These are phyloP conservation scores for Naegleria gruberi DNA, from an alignment of 208 protist species.

Conservation along the genomic window DNA sequence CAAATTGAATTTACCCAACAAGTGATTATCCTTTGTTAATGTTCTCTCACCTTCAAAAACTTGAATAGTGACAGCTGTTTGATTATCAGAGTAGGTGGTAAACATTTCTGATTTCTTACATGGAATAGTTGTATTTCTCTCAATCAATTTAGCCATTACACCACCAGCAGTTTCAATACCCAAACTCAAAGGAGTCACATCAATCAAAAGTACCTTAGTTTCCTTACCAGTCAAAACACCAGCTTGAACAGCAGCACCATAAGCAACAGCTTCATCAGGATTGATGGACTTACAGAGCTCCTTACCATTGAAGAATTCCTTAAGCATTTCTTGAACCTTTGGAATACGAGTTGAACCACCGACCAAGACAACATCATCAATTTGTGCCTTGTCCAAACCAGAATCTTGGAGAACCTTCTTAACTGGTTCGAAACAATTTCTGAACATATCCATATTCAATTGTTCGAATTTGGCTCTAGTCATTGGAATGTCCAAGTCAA, in stretches of 20 bases:
- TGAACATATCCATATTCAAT: slow-evolving; percentile 43
- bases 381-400: slow-evolving; percentile 46
- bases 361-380: slow-evolving; percentile 55
- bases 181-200: slow-evolving; percentile 64
- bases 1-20: slow-evolving; percentile 87
- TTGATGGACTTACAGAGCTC: slow-evolving; percentile 43
- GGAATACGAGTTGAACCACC: slow-evolving; percentile 73
- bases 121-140: slow-evolving; percentile 70
- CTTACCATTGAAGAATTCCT: slow-evolving; percentile 50
- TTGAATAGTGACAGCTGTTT: slow-evolving; percentile 76
- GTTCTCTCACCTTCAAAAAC: slow-evolving; percentile 87
- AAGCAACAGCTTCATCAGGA: slow-evolving; percentile 44
- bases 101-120: slow-evolving; percentile 69
- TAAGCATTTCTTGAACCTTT: slow-evolving; percentile 72
- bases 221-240: slow-evolving; percentile 49
- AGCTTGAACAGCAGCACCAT: slow-evolving; percentile 67
- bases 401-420: slow-evolving; percentile 41
- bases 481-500: slow-evolving; percentile 76
- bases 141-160: slow-evolving; percentile 82
- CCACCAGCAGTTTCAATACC: slow-evolving; percentile 75
- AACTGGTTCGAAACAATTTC: slow-evolving; percentile 28
- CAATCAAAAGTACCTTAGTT: slow-evolving; percentile 45
- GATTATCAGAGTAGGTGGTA: slow-evolving; percentile 69
- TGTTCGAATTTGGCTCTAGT: slow-evolving; percentile 82
- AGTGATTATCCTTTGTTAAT: slow-evolving; percentile 86